A percentile compares a stretch with the other conserved stretches of the same genome.
phyloP scores from a whole-genome alignment of 2,329 filamentous ascomycete species.

The Fusarium sp. region DNA sequence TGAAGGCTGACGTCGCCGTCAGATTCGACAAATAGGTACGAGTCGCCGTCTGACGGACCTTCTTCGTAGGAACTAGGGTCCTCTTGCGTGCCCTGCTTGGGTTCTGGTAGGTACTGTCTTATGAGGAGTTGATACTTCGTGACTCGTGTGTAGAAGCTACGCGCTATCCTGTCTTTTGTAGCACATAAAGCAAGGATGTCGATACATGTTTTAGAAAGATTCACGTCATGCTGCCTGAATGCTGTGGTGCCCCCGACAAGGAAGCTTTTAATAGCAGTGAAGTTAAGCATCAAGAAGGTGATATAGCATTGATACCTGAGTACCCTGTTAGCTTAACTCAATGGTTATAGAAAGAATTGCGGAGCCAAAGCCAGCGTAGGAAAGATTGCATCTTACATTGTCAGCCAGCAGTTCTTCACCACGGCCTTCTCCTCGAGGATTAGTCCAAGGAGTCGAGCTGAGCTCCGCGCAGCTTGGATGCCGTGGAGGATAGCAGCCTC shows the following conservation, averaged over 20 bases:
- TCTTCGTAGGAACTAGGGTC: accelerated
- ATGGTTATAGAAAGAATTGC: too few relatives aligned
- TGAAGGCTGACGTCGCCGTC: not conserved
- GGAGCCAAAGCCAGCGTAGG: too few relatives aligned
- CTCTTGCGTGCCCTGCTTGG: accelerated
- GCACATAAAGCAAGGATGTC: not conserved
- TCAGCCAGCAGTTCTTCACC: not conserved
- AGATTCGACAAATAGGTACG: accelerated
- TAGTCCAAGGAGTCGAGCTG: accelerated
- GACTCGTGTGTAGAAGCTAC: not conserved
- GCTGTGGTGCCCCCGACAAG: not conserved
- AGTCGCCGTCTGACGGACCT: accelerated
- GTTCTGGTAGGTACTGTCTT: accelerated
- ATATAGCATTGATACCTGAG: not conserved
- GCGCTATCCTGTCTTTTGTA: not conserved
- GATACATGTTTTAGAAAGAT: not conserved
- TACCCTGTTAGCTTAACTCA: not conserved
- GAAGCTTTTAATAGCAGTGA: not conserved
- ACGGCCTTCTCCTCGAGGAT: not conserved
- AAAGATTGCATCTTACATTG: not conserved
- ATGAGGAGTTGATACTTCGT: not conserved
- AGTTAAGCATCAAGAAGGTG: not conserved
- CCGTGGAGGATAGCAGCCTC: not conserved
- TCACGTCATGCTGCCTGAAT: not conserved
- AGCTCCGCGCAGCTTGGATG: not conserved